Evolutionary conservation across 495 filamentous ascomycete genomes (phyloP), one percentile per base, ranked within the genome.

Genomic region (Neurospora sp.): DNA sequence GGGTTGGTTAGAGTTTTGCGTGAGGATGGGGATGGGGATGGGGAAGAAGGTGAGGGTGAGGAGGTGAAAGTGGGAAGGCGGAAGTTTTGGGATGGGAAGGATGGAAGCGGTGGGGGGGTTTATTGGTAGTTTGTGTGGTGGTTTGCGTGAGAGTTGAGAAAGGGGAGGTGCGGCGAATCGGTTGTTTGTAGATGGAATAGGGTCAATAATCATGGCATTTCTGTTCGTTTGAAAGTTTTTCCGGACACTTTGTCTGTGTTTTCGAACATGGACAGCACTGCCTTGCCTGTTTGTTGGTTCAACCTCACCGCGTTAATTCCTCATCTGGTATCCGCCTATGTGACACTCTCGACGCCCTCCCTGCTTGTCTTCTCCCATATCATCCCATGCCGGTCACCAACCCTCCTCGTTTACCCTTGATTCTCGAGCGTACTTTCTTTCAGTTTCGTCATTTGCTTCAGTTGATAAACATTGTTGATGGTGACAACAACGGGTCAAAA

Each of bases 1-100:
- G 95, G 94, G 37, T 73, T 94, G 70, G 92, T 93, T 66, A 84
- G 77, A 71, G 81, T 92, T 48, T 72, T 84, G 69, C 74, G 75
- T 14, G 44, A 46, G 14, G 16, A 46, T 27, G 80, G 75, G 11
- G 79, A 72, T n/a, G 75, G 73, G 31, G 79, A 75, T 39, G 78
- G 75, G 66, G 77, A 76, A 1, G 78, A 73, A 12, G 70, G 37
- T 7, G 48, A 68, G 5, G 5, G 35, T 53, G 48, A 75, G 31
- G 70, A 74, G 72, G 78, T 77, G 73, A 77, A 40, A 72, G 73
- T 35, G 5, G 35, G 35, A 35, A 35, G 44, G n/a, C 71, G 77
- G 48, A 70, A 3, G 66, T 76, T 84, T 69, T 85, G 81, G 83
- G 81, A 85, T 37, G 81, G 82, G 9, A 83, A 82, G 73, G 79